Conservation (phyloP, 2,329 filamentous ascomycete genomes). For the Ustulina deusta region DNA sequence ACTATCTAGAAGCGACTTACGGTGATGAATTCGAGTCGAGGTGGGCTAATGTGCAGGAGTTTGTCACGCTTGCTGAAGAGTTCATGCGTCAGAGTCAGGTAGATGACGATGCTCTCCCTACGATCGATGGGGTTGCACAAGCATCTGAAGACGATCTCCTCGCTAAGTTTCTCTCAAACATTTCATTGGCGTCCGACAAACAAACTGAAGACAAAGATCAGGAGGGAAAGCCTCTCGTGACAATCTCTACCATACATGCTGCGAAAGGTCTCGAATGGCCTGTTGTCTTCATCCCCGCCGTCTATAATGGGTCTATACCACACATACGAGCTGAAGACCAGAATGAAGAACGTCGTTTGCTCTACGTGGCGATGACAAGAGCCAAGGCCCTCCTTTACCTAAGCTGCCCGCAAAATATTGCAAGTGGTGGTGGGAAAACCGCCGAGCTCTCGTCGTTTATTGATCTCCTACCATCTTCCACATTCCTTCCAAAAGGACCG, state of each 20-base stretch:
- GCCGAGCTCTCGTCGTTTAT: slow-evolving; percentile 78
- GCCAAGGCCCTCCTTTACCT: slow-evolving; percentile 88
- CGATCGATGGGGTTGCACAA: slow-evolving; percentile 79
- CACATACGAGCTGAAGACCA: slow-evolving; percentile 87
- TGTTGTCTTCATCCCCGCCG: slow-evolving; percentile 89
- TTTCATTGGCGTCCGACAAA: slow-evolving; percentile 84
- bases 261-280: slow-evolving; percentile 98
- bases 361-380: slow-evolving; percentile 97
- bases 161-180: slow-evolving; percentile 87
- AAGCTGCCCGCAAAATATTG: slow-evolving; percentile 79
- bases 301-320: slow-evolving; percentile 90
- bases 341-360: slow-evolving; percentile 86
- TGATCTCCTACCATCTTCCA: slow-evolving; percentile 54
- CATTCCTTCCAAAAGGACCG: slow-evolving; percentile 70
- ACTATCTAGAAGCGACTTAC: slow-evolving; percentile 78
- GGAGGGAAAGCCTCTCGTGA: slow-evolving; percentile 74
- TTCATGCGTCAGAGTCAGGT: slow-evolving; percentile 63
- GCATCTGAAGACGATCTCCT: slow-evolving; percentile 72
- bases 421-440: slow-evolving; percentile 66
- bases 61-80: slow-evolving; percentile 83
- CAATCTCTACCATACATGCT: slow-evolving; percentile 95
- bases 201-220: slow-evolving; percentile 71
- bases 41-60: slow-evolving; percentile 90
- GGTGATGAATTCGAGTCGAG: slow-evolving; percentile 76
- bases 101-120: slow-evolving; percentile 70